Evolutionary conservation across 495 filamentous ascomycete genomes (phyloP).

Genomic region (Chaetomidium leptoderma): DNA sequence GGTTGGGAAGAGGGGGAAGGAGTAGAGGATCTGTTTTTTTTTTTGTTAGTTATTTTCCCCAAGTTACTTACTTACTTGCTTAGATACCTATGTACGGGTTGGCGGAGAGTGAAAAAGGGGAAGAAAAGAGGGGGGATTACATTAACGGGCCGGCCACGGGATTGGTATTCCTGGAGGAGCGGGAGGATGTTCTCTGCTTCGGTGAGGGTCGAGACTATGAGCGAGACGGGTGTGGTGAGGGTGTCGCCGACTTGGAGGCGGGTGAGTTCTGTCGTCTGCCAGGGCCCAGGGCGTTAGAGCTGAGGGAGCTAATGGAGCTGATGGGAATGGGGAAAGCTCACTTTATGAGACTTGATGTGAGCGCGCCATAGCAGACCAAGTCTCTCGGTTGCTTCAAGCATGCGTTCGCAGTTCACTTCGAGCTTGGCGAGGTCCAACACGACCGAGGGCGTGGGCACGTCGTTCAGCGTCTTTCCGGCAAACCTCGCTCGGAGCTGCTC

Average conservation of each 20-base stretch:
- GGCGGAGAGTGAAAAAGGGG: not conserved
- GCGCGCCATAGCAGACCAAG: constrained; percentile 68
- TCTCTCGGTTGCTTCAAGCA: constrained; percentile 59
- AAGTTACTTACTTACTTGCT: too few species aligned
- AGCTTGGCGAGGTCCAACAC: constrained; percentile 68
- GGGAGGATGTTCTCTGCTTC: constrained; percentile 69
- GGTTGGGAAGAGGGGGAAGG: constrained; percentile 66
- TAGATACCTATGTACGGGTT: too few species aligned
- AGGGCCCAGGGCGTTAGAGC: not conserved
- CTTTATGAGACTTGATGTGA: constrained; percentile 88
- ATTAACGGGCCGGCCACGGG: constrained; percentile 50
- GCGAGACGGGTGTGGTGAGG: constrained; percentile 48
- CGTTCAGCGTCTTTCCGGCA: constrained; percentile 57
- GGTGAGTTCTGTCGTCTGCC: constrained; percentile 65
- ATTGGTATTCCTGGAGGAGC: constrained; percentile 55
- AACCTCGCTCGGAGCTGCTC: constrained; percentile 46
- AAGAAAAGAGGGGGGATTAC: constrained; percentile 35
- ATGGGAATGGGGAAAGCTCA: constrained; percentile 26
- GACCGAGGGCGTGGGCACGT: constrained; percentile 62
- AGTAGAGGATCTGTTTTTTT: constrained; percentile 61
- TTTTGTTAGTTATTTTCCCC: not conserved
- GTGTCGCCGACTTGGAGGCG: constrained; percentile 64
- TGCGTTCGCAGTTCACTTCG: constrained; percentile 63
- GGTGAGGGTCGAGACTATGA: constrained; percentile 73
- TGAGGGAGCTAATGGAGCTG: not conserved